Evolutionary conservation across 495 filamentous ascomycete genomes (phyloP).

Genomic region (Xylaria bambusicola): DNA sequence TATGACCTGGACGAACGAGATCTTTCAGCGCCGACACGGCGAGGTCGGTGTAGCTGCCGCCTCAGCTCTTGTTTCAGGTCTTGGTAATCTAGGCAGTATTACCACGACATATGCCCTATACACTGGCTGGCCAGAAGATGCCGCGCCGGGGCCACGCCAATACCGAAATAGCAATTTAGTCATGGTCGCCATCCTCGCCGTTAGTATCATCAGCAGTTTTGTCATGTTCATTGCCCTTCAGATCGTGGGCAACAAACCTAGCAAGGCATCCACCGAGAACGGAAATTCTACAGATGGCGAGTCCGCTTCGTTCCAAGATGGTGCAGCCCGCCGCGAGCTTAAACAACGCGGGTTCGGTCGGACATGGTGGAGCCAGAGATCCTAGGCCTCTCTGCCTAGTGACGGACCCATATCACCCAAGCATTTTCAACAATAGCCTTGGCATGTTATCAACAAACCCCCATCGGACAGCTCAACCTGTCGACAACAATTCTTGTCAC

Average conservation of each 20-base stretch:
- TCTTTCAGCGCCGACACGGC: slow-evolving; percentile 86
- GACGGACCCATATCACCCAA: background rate
- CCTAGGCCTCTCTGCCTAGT: slow-evolving; percentile 6
- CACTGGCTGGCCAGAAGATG: slow-evolving; percentile 78
- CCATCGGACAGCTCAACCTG: slow-evolving; percentile 34
- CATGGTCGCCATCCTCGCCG: slow-evolving; percentile 82
- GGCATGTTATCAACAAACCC: slow-evolving; percentile 13
- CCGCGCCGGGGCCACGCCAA: slow-evolving; percentile 63
- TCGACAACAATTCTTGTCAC: slow-evolving; percentile 26
- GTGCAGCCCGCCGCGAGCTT: slow-evolving; percentile 67
- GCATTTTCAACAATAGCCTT: slow-evolving; percentile 28
- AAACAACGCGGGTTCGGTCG: slow-evolving; percentile 68
- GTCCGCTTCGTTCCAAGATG: slow-evolving; percentile 56
- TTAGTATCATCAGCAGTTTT: slow-evolving; percentile 71
- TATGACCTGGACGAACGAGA: slow-evolving; percentile 91
- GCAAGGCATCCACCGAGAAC: slow-evolving; percentile 39
- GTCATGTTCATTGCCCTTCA: slow-evolving; percentile 67
- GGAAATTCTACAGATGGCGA: slow-evolving; percentile 47
- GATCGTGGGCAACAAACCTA: slow-evolving; percentile 59
- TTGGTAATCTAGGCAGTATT: slow-evolving; percentile 83
- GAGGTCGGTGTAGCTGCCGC: slow-evolving; percentile 93
- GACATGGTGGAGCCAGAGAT: slow-evolving; percentile 50
- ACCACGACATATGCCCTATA: slow-evolving; percentile 89
- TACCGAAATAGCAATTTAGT: slow-evolving; percentile 82
- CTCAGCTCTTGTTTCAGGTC: slow-evolving; percentile 78